These are phyloP conservation scores for Fereydounia khargensis DNA, from an alignment of 1,284 basidiomycete genomes.

Conservation along the genomic window DNA sequence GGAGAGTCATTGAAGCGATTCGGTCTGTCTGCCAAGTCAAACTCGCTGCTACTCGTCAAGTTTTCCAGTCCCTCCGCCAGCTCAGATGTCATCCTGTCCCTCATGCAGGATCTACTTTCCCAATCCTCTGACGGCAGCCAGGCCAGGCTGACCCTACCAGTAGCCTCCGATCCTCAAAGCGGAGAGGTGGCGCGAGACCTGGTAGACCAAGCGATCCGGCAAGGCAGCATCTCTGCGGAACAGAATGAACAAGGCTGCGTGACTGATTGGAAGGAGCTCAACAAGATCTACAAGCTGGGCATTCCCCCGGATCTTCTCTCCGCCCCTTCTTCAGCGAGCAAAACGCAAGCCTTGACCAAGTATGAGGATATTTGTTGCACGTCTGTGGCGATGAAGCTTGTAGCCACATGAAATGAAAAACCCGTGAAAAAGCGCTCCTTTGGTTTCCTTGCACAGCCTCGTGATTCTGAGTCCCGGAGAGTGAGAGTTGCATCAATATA, in stretches of 20 bases:
- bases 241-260: not conserved
- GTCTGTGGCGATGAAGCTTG: conserved; percentile 34
- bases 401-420: conserved; percentile 8
- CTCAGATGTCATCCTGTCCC: not conserved
- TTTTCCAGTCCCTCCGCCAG: conserved; percentile 3
- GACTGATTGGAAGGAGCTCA: conserved; percentile 36
- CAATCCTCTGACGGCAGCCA: not conserved
- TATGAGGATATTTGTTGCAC: conserved; percentile 30
- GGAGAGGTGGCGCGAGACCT: not conserved
- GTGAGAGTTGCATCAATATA: no score
- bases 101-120: not conserved
- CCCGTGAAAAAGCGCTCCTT: no score
- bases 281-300: conserved; percentile 36
- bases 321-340: no score
- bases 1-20: conserved; percentile 35
- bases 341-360: not conserved
- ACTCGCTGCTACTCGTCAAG: conserved; percentile 25
- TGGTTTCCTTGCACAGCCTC: no score
- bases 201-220: conserved; percentile 18
- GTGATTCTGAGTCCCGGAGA: no score
- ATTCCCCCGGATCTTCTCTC: conserved; percentile 9
- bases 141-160: not conserved
- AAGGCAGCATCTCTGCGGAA: not conserved
- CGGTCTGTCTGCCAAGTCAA: conserved; percentile 19
- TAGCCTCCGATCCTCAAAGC: not conserved